Evolutionary conservation across 441 rosid genomes (phyloP).

Genomic region (Brassica balearica): DNA sequence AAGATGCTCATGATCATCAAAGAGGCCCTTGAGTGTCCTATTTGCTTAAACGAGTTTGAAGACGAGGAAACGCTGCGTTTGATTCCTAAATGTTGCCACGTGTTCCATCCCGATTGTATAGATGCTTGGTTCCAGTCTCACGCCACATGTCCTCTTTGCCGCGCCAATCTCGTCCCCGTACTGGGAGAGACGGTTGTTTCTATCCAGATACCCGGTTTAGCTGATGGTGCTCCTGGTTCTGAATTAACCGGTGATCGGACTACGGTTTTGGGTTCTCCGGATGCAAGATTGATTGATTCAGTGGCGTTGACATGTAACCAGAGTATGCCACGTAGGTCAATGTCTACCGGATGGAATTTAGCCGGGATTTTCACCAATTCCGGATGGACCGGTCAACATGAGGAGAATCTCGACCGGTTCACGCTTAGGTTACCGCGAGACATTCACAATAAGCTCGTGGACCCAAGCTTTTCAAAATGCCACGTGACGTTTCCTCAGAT

Average conservation of each 20-base stretch:
- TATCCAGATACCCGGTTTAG: conserved; percentile 40
- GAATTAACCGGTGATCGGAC: conserved; percentile 13
- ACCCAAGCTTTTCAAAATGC: conserved; percentile 45
- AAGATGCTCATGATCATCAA: conserved; percentile 60
- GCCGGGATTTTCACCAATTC: conserved; percentile 53
- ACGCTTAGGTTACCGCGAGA: conserved; percentile 66
- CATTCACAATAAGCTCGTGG: conserved; percentile 51
- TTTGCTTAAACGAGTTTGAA: conserved; percentile 72
- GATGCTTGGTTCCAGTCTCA: conserved; percentile 67
- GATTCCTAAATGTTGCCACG: conserved; percentile 69
- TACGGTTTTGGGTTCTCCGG: conserved; percentile 41
- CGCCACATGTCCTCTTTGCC: conserved; percentile 74
- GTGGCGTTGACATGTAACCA: conserved; percentile 34
- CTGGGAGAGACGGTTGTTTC: conserved; percentile 50
- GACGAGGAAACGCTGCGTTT: conserved; percentile 68
- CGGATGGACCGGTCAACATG: conserved; percentile 56
- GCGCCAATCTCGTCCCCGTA: conserved; percentile 56
- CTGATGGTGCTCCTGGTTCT: conserved; percentile 26
- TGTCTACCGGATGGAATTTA: conserved; percentile 70
- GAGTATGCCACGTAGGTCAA: conserved; percentile 57
- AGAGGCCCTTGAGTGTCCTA: conserved; percentile 66
- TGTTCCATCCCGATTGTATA: conserved; percentile 64
- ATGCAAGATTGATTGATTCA: conserved; percentile 42
- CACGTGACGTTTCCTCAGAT: conserved; percentile 53
- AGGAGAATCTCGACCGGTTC: conserved; percentile 59